Evolutionary conservation across 768 basidiomycete species (phyloP).

Genomic region (Saitozyma podzolica): DNA sequence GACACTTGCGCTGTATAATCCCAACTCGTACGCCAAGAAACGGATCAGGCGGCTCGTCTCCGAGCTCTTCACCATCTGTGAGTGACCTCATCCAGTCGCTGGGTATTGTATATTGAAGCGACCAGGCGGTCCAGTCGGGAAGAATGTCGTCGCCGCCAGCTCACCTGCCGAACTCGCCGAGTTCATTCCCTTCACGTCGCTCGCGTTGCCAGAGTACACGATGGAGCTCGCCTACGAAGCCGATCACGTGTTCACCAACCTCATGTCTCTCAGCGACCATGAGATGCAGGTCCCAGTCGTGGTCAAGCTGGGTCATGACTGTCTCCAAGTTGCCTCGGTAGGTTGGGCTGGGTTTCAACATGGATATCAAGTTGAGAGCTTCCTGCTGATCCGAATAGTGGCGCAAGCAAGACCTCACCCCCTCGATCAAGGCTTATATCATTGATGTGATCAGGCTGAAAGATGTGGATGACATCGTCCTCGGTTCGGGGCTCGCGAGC

Average conservation of each 20-base stretch:
- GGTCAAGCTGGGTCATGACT: slow-evolving; percentile 55
- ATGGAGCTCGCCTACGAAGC: slow-evolving; percentile 42
- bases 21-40: slow-evolving; percentile 34
- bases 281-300: slow-evolving; percentile 72
- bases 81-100: neutral
- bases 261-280: slow-evolving; percentile 52
- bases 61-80: slow-evolving; percentile 26
- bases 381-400: slow-evolving; percentile 50
- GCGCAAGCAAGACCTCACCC: slow-evolving; percentile 68
- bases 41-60: slow-evolving; percentile 26
- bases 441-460: slow-evolving; percentile 76
- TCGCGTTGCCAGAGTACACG: slow-evolving; percentile 37
- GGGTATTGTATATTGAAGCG: neutral
- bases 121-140: slow-evolving; percentile 20
- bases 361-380: neutral
- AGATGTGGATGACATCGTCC: slow-evolving; percentile 85
- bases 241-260: slow-evolving; percentile 39
- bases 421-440: slow-evolving; percentile 68
- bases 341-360: slow-evolving; percentile 3
- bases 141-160: slow-evolving; percentile 32
- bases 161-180: slow-evolving; percentile 40
- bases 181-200: slow-evolving; percentile 38
- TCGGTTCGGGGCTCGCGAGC: slow-evolving; percentile 61
- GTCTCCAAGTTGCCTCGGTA: slow-evolving; percentile 45
- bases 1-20: slow-evolving; percentile 42